Base-by-base conservation (phyloP, 306 rosid genomes). In the Nissolia schottii region DNA sequence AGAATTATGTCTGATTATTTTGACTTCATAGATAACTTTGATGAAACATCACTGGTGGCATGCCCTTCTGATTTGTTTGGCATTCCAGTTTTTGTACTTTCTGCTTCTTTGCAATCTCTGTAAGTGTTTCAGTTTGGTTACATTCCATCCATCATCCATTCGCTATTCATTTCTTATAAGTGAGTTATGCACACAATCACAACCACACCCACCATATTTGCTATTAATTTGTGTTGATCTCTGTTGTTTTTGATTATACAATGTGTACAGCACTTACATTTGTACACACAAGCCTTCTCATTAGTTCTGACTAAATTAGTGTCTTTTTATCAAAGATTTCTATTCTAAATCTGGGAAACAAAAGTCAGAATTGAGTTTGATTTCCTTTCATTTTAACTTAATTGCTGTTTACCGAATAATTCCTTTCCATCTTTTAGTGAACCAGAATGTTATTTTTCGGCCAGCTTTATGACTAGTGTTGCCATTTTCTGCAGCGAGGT, bases 71-170 rank as follows among this genome's bases (percentile, higher is more conserved):
- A 76, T 46, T 66, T 64, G 43, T 79, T 67, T 76, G 94, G 96
- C 38, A 61, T 78, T 80, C 92, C 94, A 28, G 88, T 93, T 20
- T 87, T 87, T 67, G 80, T 86, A 83, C 84, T 89, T 59, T 93
- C 91, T 59, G 88, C 97, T 71, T 79, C 88, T 40, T 70, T 91
- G 86, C 85, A 82, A 53, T 85, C 90, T 50, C 68, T 86, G 98
- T 93, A 82, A 86, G 98, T 84, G 72, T 24, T 55, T 56, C 24
- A 29, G 38, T 19, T 62, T 66, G 24, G 51, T 48, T 48, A 22
- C 27, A 40, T 67, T 64, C 51, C 61, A n/a, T 45, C 49, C 54
- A 13, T 58, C 54, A 13, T 58, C 4, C 53, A 18, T 28, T n/a
- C n/a, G n/a, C n/a, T 56, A 5, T 68, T 74, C 13, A 19, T 41